These are phyloP conservation scores for Xylariaceae sp. DNA, from an alignment of 2,329 filamentous ascomycete species.

Conservation along the genomic window DNA sequence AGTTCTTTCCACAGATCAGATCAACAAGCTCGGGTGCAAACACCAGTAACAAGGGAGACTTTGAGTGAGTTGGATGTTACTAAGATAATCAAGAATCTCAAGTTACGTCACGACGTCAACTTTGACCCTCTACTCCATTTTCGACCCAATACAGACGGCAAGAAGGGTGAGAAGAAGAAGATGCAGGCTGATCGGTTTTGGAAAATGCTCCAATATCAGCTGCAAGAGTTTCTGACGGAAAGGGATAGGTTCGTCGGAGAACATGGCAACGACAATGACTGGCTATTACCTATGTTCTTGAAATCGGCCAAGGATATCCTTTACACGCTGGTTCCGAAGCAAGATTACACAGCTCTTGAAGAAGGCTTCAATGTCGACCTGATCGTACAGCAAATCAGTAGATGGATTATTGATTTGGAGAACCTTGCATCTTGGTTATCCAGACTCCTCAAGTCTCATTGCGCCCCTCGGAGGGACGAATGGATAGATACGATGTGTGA, in stretches of 20 bases:
- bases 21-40: constrained; percentile 56
- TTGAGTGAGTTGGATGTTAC: constrained; percentile 86
- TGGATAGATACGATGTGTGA: constrained; percentile 88
- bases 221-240: constrained; percentile 50
- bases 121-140: constrained; percentile 93
- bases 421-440: constrained; percentile 81
- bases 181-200: constrained; percentile 78
- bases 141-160: constrained; percentile 81
- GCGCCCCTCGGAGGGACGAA: constrained; percentile 90
- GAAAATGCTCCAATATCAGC: constrained; percentile 58
- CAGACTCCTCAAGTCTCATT: constrained; percentile 82
- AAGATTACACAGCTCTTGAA: constrained; percentile 74
- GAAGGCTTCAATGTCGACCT: constrained; percentile 82
- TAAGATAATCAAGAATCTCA: constrained; percentile 72
- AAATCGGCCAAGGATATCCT: constrained; percentile 82
- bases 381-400: constrained; percentile 88
- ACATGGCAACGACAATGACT: constrained; percentile 46
- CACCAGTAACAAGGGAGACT: constrained; percentile 81
- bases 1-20: too few relatives aligned
- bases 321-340: constrained; percentile 80
- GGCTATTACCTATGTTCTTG: constrained; percentile 73
- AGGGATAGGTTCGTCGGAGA: constrained; percentile 47
- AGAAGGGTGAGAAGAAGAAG: constrained; percentile 77
- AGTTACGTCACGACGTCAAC: constrained; percentile 90
- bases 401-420: constrained; percentile 82